A percentile compares a stretch with the other conserved stretches of the same genome.
phyloP scores from a whole-genome alignment of 257 asterid genomes.

The Avicennia marina region DNA sequence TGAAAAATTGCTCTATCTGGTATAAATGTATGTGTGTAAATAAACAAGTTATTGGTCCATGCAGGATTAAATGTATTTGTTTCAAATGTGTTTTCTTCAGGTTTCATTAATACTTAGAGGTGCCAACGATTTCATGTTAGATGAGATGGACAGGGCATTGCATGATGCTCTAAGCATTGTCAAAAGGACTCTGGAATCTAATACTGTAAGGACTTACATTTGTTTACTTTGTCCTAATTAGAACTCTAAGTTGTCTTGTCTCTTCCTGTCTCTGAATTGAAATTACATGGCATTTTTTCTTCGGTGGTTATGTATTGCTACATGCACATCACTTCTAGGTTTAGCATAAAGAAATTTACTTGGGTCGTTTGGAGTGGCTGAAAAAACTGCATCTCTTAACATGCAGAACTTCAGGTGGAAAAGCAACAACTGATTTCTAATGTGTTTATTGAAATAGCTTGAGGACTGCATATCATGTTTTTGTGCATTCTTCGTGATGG shows the following conservation, averaged over 20 bases:
- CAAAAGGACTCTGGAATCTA: slow-evolving; percentile 69
- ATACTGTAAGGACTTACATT: slow-evolving; percentile 36
- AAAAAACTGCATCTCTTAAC: neutral
- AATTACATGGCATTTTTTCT: neutral
- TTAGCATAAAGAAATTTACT: neutral
- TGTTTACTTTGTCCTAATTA: neutral
- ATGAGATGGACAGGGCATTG: slow-evolving; percentile 77
- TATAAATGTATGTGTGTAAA: too few relatives aligned
- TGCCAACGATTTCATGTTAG: slow-evolving; percentile 78
- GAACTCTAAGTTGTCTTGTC: neutral
- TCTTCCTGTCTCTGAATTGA: neutral
- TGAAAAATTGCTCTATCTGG: too few relatives aligned
- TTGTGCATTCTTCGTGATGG: neutral
- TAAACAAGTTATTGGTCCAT: neutral
- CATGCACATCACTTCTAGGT: neutral
- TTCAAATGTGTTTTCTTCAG: slow-evolving; percentile 20
- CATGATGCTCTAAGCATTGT: slow-evolving; percentile 73
- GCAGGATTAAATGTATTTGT: neutral
- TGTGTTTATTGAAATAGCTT: neutral
- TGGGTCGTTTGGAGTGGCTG: neutral
- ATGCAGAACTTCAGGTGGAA: neutral
- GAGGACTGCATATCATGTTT: too few relatives aligned
- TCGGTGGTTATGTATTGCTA: neutral
- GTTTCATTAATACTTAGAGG: slow-evolving; percentile 65
- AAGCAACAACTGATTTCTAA: neutral